Conservation (phyloP, 371 early-diverging fungal genomes). For the Cokeromyces recurvatus region DNA sequence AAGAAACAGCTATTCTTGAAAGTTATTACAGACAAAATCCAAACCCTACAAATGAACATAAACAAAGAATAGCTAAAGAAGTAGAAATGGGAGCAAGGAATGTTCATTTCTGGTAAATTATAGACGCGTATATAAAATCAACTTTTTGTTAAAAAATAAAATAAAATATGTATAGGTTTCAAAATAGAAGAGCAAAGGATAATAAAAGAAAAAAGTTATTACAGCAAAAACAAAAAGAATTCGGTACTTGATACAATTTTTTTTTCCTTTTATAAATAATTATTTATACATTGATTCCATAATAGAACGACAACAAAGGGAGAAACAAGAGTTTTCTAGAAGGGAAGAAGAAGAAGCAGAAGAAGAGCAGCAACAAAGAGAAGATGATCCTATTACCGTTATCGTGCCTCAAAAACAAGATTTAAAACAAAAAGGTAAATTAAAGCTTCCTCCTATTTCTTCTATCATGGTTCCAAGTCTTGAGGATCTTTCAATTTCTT, state of each 20-base stretch:
- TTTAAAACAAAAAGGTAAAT: neutral
- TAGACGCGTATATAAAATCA: neutral
- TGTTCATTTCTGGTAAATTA: slow-evolving; percentile 29
- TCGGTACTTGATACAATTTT: too few species aligned
- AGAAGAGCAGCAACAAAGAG: neutral
- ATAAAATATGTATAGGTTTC: slow-evolving; percentile 15
- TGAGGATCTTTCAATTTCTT: slow-evolving; percentile 14
- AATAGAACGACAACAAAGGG: too few species aligned
- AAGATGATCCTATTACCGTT: too few species aligned
- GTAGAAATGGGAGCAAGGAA: slow-evolving; percentile 20
- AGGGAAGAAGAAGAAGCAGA: neutral
- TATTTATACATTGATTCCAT: too few species aligned
- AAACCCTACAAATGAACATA: slow-evolving; percentile 17
- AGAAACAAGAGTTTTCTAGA: too few species aligned
- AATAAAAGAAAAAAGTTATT: slow-evolving; percentile 12
- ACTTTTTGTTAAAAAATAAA: neutral
- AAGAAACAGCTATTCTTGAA: slow-evolving; percentile 15
- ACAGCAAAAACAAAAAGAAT: neutral
- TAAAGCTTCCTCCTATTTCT: slow-evolving; percentile 13
- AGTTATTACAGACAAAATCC: slow-evolving; percentile 12
- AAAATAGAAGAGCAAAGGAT: slow-evolving; percentile 27
- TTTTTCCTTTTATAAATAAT: too few species aligned
- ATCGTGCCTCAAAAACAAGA: neutral
- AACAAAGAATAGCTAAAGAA: slow-evolving; percentile 10
- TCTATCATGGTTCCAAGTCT: slow-evolving; percentile 2